Evolutionary conservation across 139 green algal genomes (phyloP), one percentile per base, ranked within the genome.

Genomic region (Chlorella ohadii): DNA sequence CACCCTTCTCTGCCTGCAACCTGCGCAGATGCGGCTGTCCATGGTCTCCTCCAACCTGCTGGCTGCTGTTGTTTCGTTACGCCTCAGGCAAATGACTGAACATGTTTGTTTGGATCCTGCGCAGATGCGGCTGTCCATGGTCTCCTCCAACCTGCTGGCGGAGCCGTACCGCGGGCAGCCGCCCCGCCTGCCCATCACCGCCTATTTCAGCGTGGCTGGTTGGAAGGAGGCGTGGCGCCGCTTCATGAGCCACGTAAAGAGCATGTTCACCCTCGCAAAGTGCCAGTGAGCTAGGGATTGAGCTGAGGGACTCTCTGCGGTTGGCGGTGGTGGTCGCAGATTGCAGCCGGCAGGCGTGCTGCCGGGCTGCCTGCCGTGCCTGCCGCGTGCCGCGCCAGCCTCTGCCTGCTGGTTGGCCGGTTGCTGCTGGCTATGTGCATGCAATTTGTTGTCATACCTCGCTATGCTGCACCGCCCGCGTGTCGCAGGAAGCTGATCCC

Each of bases 151-250:
- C 72, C 39, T 92, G 33, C 56, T 93, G 28, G 88, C 84, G 23
- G 89, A 93, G 75, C 89, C 89, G 47, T 93, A 92, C 76, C 86
- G 67, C 25, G 89, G 89, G 7, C 33, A 71, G 20, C 78, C 65
- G 31, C 65, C 68, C 34, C 39, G 5, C 20, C 63, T 90, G 27
- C 89, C 89, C 1, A 6, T 89, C 25, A 71, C 57, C 23, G 70
- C 89, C 25, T 93, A 84, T 72, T 78, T 93, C 6, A 89, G 73
- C 23, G 27, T 73, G 1, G 19, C 36, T 0, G 89, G 89, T 2
- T 93, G 88, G 88, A 82, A 81, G 72, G 82, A 86, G 12, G 34
- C 84, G n/a, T 89, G 86, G 82, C 44, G 56, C 23, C 84, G 89
- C 31, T 84, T 67, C 23, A 51, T 90, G 67, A 78, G 78, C 25